Evolutionary conservation across 495 filamentous ascomycete species (phyloP).

Genomic region (Cercophora newfieldiana): DNA sequence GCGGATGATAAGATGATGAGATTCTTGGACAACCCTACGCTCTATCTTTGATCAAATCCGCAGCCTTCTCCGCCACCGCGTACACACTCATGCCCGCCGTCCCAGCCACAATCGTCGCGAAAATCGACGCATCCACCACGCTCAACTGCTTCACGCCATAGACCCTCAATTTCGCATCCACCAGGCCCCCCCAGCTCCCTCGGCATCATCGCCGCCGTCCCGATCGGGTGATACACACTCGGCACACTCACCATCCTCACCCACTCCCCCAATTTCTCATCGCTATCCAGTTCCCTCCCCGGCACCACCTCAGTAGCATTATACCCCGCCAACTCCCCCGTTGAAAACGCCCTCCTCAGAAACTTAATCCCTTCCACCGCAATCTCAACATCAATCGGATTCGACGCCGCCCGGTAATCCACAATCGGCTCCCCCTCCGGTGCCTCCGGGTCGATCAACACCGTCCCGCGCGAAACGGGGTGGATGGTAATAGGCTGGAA

Average conservation of each 20-base stretch:
- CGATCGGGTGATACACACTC: constrained; percentile 36
- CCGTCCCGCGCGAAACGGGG: not conserved
- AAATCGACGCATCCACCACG: constrained; percentile 45
- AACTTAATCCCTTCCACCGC: not conserved
- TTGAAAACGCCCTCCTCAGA: not conserved
- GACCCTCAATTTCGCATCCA: constrained; percentile 41
- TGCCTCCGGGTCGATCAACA: not conserved
- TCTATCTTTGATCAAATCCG: constrained; percentile 10
- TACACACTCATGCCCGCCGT: constrained; percentile 44
- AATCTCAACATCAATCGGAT: not conserved
- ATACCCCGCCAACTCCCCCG: not conserved
- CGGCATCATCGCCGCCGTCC: constrained; percentile 49
- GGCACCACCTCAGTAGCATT: not conserved
- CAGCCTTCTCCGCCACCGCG: constrained; percentile 45
- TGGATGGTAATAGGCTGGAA: not conserved
- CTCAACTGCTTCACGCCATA: constrained; percentile 41
- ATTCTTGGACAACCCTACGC: not conserved
- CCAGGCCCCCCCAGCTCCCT: constrained; percentile 51
- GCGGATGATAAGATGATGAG: constrained; percentile 3
- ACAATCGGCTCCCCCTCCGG: not conserved
- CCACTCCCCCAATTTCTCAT: not conserved
- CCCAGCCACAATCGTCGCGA: constrained; percentile 37
- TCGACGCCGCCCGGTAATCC: not conserved
- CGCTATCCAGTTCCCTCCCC: not conserved
- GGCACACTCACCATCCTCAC: constrained; percentile 18